A percentile compares a stretch with the other conserved stretches of the same genome.
phyloP scores from a whole-genome alignment of 768 basidiomycete genomes.

The Mrakia gelida region DNA sequence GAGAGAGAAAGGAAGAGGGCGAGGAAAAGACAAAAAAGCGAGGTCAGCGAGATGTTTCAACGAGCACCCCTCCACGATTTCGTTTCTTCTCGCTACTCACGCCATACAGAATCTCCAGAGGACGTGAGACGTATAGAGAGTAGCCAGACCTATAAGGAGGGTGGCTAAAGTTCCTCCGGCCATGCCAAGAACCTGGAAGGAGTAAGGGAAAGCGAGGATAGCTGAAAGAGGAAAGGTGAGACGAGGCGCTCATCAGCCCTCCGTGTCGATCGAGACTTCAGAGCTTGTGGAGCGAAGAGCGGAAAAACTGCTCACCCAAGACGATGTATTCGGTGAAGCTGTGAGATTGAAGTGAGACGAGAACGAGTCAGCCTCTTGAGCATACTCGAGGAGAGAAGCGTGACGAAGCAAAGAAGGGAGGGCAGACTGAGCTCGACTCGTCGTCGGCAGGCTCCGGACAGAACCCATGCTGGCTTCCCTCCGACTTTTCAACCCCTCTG shows the following conservation, averaged over 20 bases:
- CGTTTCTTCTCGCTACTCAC: background rate
- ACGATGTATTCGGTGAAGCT: conserved; percentile 36
- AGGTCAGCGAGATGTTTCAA: too few relatives aligned
- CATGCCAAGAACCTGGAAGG: conserved; percentile 36
- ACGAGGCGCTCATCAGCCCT: background rate
- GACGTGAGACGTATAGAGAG: conserved; percentile 34
- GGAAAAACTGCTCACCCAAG: conserved; percentile 18
- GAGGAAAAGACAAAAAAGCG: too few relatives aligned
- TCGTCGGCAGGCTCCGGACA: background rate
- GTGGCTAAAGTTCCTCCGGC: conserved; percentile 35
- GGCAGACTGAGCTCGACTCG: background rate
- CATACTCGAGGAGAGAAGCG: background rate
- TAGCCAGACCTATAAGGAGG: conserved; percentile 31
- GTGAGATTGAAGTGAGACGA: background rate
- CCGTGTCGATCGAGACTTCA: background rate
- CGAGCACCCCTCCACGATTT: too few relatives aligned
- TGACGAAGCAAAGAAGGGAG: background rate
- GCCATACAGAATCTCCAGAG: conserved; percentile 34
- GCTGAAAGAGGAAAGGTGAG: background rate
- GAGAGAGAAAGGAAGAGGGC: too few relatives aligned
- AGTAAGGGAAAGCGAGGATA: conserved; percentile 37
- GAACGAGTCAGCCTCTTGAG: background rate
- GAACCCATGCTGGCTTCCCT: background rate
- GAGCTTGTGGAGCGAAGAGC: background rate
- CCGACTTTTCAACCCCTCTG: background rate